Conservation (phyloP, 1,284 basidiomycete species). For the Hymenochaete sp. region DNA sequence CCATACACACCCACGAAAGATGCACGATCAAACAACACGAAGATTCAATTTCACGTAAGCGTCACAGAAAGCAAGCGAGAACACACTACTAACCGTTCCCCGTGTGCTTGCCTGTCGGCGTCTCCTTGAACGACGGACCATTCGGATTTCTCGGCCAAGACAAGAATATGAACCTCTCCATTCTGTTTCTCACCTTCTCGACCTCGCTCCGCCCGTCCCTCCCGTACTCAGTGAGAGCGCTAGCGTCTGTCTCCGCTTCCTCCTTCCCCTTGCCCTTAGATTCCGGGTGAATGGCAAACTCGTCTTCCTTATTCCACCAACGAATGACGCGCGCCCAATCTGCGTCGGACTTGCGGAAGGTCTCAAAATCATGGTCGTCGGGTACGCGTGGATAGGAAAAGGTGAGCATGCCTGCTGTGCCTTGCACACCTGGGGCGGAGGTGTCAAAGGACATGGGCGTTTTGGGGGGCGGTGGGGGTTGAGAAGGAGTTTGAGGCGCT, state of each 20-base stretch:
- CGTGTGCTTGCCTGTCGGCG: slow-evolving; percentile 18
- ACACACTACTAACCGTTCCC: slow-evolving; percentile 6
- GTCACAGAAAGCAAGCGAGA: slow-evolving; percentile 3
- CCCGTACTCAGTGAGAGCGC: too few species aligned
- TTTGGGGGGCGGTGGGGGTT: too few species aligned
- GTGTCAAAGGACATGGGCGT: too few species aligned
- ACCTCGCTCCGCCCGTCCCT: neutral
- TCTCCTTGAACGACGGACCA: slow-evolving; percentile 23
- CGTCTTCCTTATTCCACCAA: slow-evolving; percentile 6
- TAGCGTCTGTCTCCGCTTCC: too few species aligned
- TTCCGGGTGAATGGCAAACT: too few species aligned
- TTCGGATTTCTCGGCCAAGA: slow-evolving; percentile 30
- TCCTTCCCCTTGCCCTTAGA: too few species aligned
- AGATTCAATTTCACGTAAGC: too few species aligned
- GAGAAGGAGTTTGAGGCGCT: too few species aligned
- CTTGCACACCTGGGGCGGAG: too few species aligned
- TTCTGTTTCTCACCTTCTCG: neutral
- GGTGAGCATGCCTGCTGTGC: slow-evolving; percentile 5
- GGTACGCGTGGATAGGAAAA: slow-evolving; percentile 12
- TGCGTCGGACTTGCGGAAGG: slow-evolving; percentile 13
- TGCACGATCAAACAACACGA: neutral
- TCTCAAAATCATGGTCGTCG: slow-evolving; percentile 12
- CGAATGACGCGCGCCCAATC: slow-evolving; percentile 10
- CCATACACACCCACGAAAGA: too few species aligned
- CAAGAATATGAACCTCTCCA: slow-evolving; percentile 24